Evolutionary conservation across 305 asterid species (phyloP).

Genomic region (Fraxinus platypoda): DNA sequence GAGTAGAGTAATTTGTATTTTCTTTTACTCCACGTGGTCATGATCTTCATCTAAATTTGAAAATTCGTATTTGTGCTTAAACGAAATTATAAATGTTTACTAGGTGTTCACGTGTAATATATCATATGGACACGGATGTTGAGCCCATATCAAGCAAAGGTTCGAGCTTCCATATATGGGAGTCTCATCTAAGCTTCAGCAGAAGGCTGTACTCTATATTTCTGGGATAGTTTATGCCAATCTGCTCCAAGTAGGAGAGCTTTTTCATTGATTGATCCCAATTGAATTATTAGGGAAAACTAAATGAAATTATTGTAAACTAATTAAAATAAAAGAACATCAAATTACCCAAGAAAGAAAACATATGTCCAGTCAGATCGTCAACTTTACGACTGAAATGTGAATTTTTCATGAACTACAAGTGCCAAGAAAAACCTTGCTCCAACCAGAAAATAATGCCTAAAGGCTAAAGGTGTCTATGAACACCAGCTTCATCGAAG

Average conservation of each 20-base stretch:
- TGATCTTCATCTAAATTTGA: not conserved
- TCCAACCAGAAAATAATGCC: constrained; percentile 62
- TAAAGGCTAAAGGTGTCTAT: constrained; percentile 79
- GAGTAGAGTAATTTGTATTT: not conserved
- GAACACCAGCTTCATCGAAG: constrained; percentile 77
- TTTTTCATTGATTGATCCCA: not conserved
- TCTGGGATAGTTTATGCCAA: too few species aligned
- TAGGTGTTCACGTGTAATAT: not conserved
- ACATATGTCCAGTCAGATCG: constrained; percentile 90
- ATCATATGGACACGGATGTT: not conserved
- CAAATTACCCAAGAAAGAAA: constrained; percentile 80
- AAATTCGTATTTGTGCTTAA: not conserved
- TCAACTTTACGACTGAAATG: constrained; percentile 75
- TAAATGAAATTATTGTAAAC: too few species aligned
- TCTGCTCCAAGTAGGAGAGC: not conserved
- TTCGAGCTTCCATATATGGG: constrained; percentile 17
- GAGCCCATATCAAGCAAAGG: not conserved
- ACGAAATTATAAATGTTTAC: too few species aligned
- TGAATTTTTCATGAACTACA: constrained; percentile 61
- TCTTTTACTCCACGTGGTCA: not conserved
- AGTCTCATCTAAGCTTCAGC: constrained; percentile 20
- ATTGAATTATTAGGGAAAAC: not conserved
- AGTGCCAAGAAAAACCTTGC: constrained; percentile 53
- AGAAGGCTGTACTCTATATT: constrained; percentile 11
- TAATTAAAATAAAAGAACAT: constrained; percentile 7